Base-by-base conservation (phyloP, 2,329 filamentous ascomycete genomes). In the Fusarium neocosmosporiellum region DNA sequence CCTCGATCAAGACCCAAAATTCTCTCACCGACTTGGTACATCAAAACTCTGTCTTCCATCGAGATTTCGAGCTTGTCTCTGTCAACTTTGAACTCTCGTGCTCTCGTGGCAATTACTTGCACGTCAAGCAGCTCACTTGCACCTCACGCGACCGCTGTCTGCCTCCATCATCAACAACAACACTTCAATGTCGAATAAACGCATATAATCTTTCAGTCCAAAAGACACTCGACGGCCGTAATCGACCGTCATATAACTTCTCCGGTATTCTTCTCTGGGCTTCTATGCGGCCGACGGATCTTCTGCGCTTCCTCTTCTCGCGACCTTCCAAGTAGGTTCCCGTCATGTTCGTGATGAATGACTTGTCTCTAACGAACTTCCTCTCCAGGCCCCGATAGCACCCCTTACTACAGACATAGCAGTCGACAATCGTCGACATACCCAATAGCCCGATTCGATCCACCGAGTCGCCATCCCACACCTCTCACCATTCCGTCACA, bases 271-370 rank as follows among this genome's bases (percentile, higher is more conserved):
- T 65, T 69, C 70, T 73, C 70, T 78, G 79, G 81, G 86, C 84
- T 90, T 94, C 91, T 92, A 98, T 98, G 95, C 95, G 91, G 93
- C 92, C 89, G 84, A 93, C 92, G 86, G 94, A 97, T 85, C 91
- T 97, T 81, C 90, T 97, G 82, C 93, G 94, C 86, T 96, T 97
- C 87, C 91, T 98, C 79, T 97, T 94, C 82, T 96, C 81, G 43
- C 81, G 96, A 88, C 94, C 94, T 82, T 94, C 94, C 84, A 97
- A 97, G 95, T 97, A 86, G 82, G 93, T 86, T 63, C 55, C 18
- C 20, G 6, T 67, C 20, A 37, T 37, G 7, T 37, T 37, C 36
- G n/a, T 37, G 36, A 37, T n/a, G 18, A 18, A 37, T 37, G 36
- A 37, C 36, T 48, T 36, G n/a, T n/a, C 7, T 27, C 53, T 67